Percentiles rank a stretch among this genome's conserved stretches.
Evolutionary conservation across 805 yeast species (phyloP).

Genomic region (Yarrowia phangngaensis): DNA sequence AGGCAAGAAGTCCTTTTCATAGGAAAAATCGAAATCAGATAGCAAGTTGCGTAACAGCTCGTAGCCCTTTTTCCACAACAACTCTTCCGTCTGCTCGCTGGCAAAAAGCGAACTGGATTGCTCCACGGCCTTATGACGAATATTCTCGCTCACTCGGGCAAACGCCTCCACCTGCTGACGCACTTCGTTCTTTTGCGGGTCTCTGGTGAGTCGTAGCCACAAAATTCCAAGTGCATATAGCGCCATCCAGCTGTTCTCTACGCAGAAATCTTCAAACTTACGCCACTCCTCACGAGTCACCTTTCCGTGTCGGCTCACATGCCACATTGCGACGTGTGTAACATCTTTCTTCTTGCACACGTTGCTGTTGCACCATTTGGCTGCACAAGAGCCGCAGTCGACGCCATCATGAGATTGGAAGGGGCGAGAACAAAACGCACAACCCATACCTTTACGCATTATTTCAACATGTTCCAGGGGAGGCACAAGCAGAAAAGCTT

Average conservation of each 20-base stretch:
- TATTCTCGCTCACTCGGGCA: slow-evolving; percentile 66
- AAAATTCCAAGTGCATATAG: slow-evolving; percentile 61
- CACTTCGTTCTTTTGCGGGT: slow-evolving; percentile 40
- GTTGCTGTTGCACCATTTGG: slow-evolving; percentile 17
- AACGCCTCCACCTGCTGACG: slow-evolving; percentile 53
- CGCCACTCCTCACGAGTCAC: slow-evolving; percentile 44
- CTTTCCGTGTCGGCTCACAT: slow-evolving; percentile 43
- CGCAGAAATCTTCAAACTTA: slow-evolving; percentile 56
- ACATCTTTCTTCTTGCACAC: slow-evolving; percentile 41
- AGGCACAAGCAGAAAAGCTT: slow-evolving; percentile 58
- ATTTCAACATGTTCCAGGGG: slow-evolving; percentile 62
- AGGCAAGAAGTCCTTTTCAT: slow-evolving; percentile 51
- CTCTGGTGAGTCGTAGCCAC: slow-evolving; percentile 46
- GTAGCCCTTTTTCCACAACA: slow-evolving; percentile 59
- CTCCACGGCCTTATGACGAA: slow-evolving; percentile 56
- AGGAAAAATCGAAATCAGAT: slow-evolving; percentile 39
- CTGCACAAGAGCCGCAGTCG: slow-evolving; percentile 2
- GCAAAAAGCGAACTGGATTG: slow-evolving; percentile 48
- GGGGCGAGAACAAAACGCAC: slow-evolving; percentile 66
- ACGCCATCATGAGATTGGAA: slow-evolving; percentile 45
- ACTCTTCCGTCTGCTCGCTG: slow-evolving; percentile 52
- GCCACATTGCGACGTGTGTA: slow-evolving; percentile 57
- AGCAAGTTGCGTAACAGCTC: slow-evolving; percentile 50
- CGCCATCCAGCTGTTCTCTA: slow-evolving; percentile 63
- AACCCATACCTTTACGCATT: slow-evolving; percentile 60